A percentile compares a stretch with the other conserved stretches of the same genome.
These are phyloP conservation scores for Neonectria hederae DNA, from an alignment of 2,329 filamentous ascomycete genomes.

Conservation along the genomic window DNA sequence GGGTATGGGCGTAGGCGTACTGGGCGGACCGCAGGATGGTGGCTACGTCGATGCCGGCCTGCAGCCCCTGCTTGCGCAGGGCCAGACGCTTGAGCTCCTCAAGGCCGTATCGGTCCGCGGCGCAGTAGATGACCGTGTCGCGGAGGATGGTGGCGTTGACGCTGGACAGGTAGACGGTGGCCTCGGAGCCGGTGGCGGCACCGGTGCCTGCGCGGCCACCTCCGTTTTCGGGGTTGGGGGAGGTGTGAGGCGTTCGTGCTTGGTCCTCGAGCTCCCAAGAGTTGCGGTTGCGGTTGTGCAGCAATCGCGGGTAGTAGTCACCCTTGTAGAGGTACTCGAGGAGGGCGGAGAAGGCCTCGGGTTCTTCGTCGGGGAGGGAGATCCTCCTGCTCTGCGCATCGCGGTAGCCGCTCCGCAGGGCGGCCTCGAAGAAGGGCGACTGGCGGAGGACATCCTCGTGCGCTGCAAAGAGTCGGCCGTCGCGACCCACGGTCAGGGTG, in stretches of 20 bases:
- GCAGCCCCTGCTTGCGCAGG: constrained; percentile 93
- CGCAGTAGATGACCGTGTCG: constrained; percentile 95
- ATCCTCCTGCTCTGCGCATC: constrained; percentile 81
- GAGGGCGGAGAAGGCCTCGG: constrained; percentile 90
- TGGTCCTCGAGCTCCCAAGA: constrained; percentile 88
- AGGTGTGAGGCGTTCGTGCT: constrained; percentile 54
- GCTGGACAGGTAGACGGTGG: constrained; percentile 75
- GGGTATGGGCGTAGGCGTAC: constrained; percentile 95
- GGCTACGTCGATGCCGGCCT: constrained; percentile 89
- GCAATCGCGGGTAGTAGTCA: constrained; percentile 90
- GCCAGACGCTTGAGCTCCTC: constrained; percentile 92
- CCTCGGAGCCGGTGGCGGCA: constrained; percentile 58
- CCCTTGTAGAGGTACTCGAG: constrained; percentile 98
- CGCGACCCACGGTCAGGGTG: constrained; percentile 83
- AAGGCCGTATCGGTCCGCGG: constrained; percentile 88
- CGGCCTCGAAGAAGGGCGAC: constrained; percentile 83
- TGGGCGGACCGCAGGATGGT: constrained; percentile 92
- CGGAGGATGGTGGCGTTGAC: constrained; percentile 81
- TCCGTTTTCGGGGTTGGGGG: constrained; percentile 61
- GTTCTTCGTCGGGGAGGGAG: constrained; percentile 80
- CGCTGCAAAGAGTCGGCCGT: constrained; percentile 91
- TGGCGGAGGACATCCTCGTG: constrained; percentile 91
- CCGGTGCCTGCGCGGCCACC: constrained; percentile 57
- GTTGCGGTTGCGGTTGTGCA: constrained; percentile 86
- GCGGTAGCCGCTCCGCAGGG: constrained; percentile 77